phyloP scores from a whole-genome alignment of 176 grass and related monocot species.

The Coix lacrymajobi region DNA sequence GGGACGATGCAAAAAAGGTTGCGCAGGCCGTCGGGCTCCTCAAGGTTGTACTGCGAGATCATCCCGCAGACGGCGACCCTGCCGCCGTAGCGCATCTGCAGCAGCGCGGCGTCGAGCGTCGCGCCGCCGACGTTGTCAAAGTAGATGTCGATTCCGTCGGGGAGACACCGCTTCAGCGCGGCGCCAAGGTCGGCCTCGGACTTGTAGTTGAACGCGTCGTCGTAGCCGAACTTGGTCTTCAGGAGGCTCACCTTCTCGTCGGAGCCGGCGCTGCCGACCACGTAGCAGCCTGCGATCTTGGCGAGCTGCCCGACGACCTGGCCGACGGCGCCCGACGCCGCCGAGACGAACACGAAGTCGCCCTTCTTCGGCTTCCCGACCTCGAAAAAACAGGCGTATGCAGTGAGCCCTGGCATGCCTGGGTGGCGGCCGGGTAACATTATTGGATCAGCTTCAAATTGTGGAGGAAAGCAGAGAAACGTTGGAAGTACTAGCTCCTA shows the following conservation, averaged over 20 bases:
- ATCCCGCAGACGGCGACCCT: conserved; percentile 43
- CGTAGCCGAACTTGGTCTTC: conserved; percentile 41
- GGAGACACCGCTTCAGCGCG: conserved; percentile 40
- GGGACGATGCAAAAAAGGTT: conserved; percentile 22
- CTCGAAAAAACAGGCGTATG: conserved; percentile 38
- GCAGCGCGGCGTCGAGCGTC: conserved; percentile 41
- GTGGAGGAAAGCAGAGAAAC: background rate
- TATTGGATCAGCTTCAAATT: no score
- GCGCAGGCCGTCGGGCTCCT: conserved; percentile 24
- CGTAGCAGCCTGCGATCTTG: conserved; percentile 56
- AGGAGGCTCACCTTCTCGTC: conserved; percentile 56
- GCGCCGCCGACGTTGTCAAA: conserved; percentile 15
- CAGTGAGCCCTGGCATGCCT: conserved; percentile 43
- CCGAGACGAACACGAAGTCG: conserved; percentile 45
- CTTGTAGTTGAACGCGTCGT: conserved; percentile 63
- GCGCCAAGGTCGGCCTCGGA: conserved; percentile 21
- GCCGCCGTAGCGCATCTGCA: conserved; percentile 27
- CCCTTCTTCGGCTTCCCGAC: conserved; percentile 35
- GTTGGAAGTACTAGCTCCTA: no score
- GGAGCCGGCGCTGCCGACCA: conserved; percentile 44
- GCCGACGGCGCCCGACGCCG: conserved; percentile 44
- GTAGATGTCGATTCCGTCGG: conserved; percentile 55
- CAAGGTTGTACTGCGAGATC: conserved; percentile 60
- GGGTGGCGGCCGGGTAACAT: no score
- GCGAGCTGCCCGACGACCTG: conserved; percentile 62